phyloP scores from a whole-genome alignment of 176 grass and related monocot species.

The Dendrocalamus sinicus region DNA sequence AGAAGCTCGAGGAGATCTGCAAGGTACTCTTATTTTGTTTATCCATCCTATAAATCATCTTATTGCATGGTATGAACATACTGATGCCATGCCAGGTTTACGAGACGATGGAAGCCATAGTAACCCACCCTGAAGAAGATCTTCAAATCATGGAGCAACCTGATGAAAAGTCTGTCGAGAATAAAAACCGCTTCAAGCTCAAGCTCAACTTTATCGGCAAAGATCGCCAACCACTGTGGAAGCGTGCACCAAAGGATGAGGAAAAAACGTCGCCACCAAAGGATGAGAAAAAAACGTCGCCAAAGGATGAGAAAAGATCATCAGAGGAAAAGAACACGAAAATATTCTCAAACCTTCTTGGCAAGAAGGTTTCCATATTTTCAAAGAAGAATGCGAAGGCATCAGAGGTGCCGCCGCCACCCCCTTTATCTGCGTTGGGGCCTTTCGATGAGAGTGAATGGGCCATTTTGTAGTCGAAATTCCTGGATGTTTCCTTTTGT shows the following conservation, averaged over 20 bases:
- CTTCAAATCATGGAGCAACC: slow-evolving; percentile 62
- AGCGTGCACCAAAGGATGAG: slow-evolving; percentile 57
- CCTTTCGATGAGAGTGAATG: slow-evolving; percentile 63
- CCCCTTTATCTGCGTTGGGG: slow-evolving; percentile 23
- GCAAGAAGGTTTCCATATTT: slow-evolving; percentile 65
- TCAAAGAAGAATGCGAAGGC: slow-evolving; percentile 61
- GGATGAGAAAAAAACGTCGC: slow-evolving; percentile 43
- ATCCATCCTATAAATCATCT: background rate
- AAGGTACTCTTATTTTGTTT: slow-evolving; percentile 59
- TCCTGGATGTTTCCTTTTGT: slow-evolving; percentile 34
- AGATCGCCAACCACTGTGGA: slow-evolving; percentile 66
- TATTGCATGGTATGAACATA: slow-evolving; percentile 5
- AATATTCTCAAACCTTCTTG: slow-evolving; percentile 60
- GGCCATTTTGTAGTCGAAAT: slow-evolving; percentile 60
- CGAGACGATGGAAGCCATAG: slow-evolving; percentile 76
- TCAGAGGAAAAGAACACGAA: slow-evolving; percentile 48
- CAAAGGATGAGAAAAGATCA: slow-evolving; percentile 53
- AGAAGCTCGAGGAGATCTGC: slow-evolving; percentile 75
- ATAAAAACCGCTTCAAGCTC: slow-evolving; percentile 60
- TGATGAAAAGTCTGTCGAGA: slow-evolving; percentile 54
- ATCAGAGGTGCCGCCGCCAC: background rate
- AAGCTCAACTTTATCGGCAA: slow-evolving; percentile 64
- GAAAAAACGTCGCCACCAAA: slow-evolving; percentile 36
- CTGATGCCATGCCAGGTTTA: slow-evolving; percentile 51
- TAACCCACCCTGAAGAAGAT: slow-evolving; percentile 67